phyloP scores from a whole-genome alignment of 2,329 filamentous ascomycete species.

The Trematosphaeria pertusa region DNA sequence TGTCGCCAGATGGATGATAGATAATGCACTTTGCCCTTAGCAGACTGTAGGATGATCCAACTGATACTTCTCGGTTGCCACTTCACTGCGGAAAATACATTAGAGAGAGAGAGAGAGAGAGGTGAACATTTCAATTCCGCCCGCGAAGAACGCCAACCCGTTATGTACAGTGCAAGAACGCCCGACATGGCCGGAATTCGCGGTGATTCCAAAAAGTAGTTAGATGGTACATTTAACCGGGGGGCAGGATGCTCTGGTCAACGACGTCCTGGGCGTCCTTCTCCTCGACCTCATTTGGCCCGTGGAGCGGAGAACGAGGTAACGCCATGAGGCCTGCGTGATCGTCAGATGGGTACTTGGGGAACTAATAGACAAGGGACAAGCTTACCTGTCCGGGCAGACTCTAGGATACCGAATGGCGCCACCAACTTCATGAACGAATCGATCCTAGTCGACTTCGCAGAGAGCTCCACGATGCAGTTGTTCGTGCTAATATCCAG shows the following conservation, averaged over 20 bases:
- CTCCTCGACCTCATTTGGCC: conserved; percentile 72
- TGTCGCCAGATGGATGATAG: no score
- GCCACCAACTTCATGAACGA: conserved; percentile 95
- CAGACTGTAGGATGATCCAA: no score
- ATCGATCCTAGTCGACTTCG: conserved; percentile 92
- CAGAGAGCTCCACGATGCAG: conserved; percentile 96
- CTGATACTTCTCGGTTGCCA: no score
- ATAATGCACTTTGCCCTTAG: no score
- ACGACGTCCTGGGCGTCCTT: conserved; percentile 96
- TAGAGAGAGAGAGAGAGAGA: neutral
- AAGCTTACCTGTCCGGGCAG: conserved; percentile 76
- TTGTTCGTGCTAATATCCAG: conserved; percentile 98
- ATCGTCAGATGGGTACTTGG: conserved; percentile 17
- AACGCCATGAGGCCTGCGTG: conserved; percentile 85
- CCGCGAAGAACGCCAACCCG: conserved; percentile 10
- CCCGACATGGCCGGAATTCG: conserved; percentile 3
- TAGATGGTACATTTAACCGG: no score
- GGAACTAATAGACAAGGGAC: conserved; percentile 10
- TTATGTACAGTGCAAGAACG: conserved; percentile 16
- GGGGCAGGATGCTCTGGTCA: conserved; percentile 90
- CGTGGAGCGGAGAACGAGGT: conserved; percentile 86
- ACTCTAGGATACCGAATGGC: conserved; percentile 96
- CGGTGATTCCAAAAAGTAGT: conserved; percentile 1
- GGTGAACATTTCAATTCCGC: conserved; percentile 6
- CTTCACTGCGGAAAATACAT: no score